Base-by-base conservation (phyloP, 106 monocot genomes). In the Cymbidium sinense region DNA sequence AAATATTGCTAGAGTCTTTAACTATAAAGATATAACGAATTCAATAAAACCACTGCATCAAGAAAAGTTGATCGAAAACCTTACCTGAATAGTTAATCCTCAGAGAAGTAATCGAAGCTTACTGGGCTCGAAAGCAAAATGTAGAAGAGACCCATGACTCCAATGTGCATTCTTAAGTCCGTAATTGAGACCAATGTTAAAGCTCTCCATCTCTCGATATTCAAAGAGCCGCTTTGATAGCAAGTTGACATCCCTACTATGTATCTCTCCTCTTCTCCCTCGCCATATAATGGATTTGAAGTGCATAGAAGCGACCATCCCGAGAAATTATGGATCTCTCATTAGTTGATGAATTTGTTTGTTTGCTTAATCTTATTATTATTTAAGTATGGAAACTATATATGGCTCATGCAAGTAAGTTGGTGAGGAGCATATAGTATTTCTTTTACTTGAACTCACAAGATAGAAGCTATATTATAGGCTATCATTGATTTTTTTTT, bases 221-320 rank as follows among this genome's bases (percentile, higher is more conserved):
- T 72, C 0, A 85, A 76, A 8, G 85, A 79, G 52, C 87, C 85
- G 8, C 87, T 81, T 0, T 84, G 90, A 75, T 90, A 90, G 80
- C 90, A 90, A 3, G 87, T 85, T 5, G 90, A 81, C 90, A 90
- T 90, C 43, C 90, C 87, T 1, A 90, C 87, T 28, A 90, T 83
- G 64, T 90, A 90, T 0, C 90, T 87, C 90, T 73, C 83, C 80
- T 65, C 85, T 81, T 35, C 73, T 15, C 90, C 85, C 11, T 76
- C 9, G 70, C 90, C 90, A 34, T 90, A 90, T 13, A 70, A 54
- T n/a, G 90, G 87, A 9, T 73, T 31, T 3, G 87, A 90, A 39
- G 78, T 25, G 73, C 90, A 90, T 10, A 90, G 21, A 3, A 70
- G 10, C 43, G 65, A 21, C 87, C 87, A 79, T 90, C 90, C 90